Percentiles rank a stretch among this genome's conserved stretches.
These are phyloP conservation scores for Papiliotrema fonsecae DNA, from an alignment of 1,284 basidiomycete species.

Conservation along the genomic window DNA sequence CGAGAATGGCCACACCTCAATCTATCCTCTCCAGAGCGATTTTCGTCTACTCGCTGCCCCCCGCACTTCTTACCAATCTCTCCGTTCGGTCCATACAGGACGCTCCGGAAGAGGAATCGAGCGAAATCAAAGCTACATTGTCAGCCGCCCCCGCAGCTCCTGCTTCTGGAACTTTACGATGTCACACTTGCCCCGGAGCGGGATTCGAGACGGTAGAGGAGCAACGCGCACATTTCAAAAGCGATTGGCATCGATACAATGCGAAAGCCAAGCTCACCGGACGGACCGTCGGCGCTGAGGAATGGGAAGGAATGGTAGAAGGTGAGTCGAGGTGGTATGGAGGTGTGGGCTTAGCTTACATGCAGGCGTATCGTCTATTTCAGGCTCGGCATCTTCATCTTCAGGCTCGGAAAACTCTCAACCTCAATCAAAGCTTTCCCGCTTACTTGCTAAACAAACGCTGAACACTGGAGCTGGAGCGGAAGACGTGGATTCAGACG, in stretches of 20 bases:
- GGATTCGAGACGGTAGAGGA: constrained; percentile 70
- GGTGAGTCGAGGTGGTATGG: constrained; percentile 51
- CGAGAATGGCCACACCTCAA: constrained; percentile 1
- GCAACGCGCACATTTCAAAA: constrained; percentile 82
- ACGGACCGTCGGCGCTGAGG: constrained; percentile 60
- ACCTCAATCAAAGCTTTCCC: constrained; percentile 49
- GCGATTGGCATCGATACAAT: constrained; percentile 98
- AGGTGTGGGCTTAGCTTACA: background rate
- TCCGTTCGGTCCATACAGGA: constrained; percentile 54
- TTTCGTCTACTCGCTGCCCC: constrained; percentile 60
- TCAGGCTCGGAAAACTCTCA: constrained; percentile 51
- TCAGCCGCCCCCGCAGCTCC: background rate
- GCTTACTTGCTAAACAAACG: constrained; percentile 62
- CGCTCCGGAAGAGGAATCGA: background rate
- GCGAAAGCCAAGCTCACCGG: constrained; percentile 71
- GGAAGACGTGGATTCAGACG: constrained; percentile 29
- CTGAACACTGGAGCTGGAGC: constrained; percentile 17
- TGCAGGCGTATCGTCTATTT: constrained; percentile 78
- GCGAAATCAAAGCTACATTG: too few relatives aligned
- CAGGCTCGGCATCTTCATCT: constrained; percentile 74
- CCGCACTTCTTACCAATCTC: constrained; percentile 63
- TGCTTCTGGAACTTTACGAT: constrained; percentile 49
- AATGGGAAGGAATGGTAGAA: constrained; percentile 72
- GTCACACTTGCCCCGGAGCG: constrained; percentile 70
- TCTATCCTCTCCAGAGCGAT: constrained; percentile 24